Evolutionary conservation across 208 protist species (phyloP).

Genomic region (Phytomonas sp.): DNA sequence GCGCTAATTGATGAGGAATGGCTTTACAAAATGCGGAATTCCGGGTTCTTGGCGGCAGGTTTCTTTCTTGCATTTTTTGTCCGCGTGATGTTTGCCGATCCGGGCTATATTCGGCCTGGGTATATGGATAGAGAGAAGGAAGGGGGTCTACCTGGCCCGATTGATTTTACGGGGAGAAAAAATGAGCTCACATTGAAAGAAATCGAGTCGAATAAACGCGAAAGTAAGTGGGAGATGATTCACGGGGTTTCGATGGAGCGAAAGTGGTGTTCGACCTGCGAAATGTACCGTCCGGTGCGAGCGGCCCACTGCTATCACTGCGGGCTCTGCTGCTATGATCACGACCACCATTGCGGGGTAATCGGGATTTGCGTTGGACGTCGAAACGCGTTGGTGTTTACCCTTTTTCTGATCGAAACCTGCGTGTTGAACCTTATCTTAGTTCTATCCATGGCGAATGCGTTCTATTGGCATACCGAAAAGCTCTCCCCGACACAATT

Average conservation of each 20-base stretch:
- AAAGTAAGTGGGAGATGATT: conserved; percentile 66
- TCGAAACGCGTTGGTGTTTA: conserved; percentile 58
- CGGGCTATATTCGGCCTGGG: conserved; percentile 66
- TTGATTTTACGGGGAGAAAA: neutral
- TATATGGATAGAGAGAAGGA: conserved; percentile 29
- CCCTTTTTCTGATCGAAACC: conserved; percentile 34
- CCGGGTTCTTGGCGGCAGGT: conserved; percentile 29
- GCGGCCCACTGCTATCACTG: conserved; percentile 89
- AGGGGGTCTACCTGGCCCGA: neutral
- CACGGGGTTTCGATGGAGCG: conserved; percentile 69
- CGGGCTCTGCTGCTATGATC: conserved; percentile 73
- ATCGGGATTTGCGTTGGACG: conserved; percentile 76
- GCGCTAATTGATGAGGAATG: conserved; percentile 26
- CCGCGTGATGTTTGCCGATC: conserved; percentile 59
- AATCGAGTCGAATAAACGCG: conserved; percentile 47
- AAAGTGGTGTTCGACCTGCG: conserved; percentile 88
- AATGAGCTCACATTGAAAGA: conserved; percentile 54
- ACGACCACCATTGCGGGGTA: conserved; percentile 88
- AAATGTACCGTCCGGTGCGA: conserved; percentile 71
- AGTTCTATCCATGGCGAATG: conserved; percentile 20
- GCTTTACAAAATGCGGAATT: conserved; percentile 19
- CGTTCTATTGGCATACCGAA: conserved; percentile 21
- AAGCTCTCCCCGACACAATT: conserved; percentile 14
- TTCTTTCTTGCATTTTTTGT: conserved; percentile 40
- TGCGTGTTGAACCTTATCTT: conserved; percentile 19